Base-by-base conservation (phyloP, 352 stramenopile genomes). In the Phytophthora brassicae region DNA sequence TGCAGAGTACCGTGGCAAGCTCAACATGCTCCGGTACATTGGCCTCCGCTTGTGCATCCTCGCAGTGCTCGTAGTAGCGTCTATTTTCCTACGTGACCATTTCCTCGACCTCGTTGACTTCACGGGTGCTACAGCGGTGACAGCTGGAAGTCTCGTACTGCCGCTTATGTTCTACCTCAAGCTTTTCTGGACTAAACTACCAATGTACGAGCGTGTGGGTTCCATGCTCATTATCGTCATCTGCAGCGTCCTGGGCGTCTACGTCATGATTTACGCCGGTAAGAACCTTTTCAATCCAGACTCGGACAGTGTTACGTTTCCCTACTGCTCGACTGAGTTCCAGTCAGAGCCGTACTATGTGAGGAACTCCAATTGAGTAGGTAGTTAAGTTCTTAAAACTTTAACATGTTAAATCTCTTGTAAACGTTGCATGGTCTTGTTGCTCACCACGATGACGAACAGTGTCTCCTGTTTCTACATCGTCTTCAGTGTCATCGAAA, bases 81-180 rank as follows among this genome's bases (percentile, higher is more conserved):
- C 75, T 6, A 60, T 82, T 22, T 64, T 77, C 33, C 58, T 80
- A 5, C 62, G 75, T 13, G 62, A 82, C 50, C 55, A 79, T 26
- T 78, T 85, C 52, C 52, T 73, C 29, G 75, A 81, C 45, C 63
- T 85, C 11, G 60, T 79, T 0, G 75, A 85, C 69, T 85, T 85
- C 45, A 78, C 75, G 7, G 75, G 75, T 17, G 70, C 75, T 3
- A 73, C 73, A 11, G 58, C 68, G 22, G 77, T 78, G 20, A 72
- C 73, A 0, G 45, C 55, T 0, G 70, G 68, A 23, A 79, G 75
- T 49, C 67, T 82, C 16, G 61, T 82, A 4, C 43, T 85, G 13
- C 75, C 75, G 36, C 47, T 82, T 3, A 29, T 62, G n/a, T 81
- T 82, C 47, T 85, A 85, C 68, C 53, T 85, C 35, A 83, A 83